Evolutionary conservation across 2,329 filamentous ascomycete species (phyloP).

Genomic region (Sclerotinia subarctica): DNA sequence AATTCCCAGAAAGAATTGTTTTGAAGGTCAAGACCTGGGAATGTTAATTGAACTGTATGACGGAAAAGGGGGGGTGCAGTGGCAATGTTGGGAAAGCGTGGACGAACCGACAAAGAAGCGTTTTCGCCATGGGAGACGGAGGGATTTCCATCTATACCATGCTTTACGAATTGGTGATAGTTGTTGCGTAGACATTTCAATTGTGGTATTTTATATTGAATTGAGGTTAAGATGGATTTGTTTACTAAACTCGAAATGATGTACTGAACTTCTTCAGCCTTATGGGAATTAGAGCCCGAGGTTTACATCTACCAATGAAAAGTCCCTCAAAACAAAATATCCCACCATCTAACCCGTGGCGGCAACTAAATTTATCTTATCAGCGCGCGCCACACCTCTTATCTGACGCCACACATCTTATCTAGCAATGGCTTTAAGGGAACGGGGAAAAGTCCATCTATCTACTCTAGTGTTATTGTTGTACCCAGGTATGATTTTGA

Average conservation of each 20-base stretch:
- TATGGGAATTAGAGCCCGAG: neutral
- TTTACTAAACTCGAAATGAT: neutral
- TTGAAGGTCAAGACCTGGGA: slow-evolving; percentile 58
- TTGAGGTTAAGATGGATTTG: neutral
- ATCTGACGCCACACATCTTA: neutral
- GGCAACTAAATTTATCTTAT: slow-evolving; percentile 2
- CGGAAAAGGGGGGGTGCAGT: neutral
- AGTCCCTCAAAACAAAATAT: neutral
- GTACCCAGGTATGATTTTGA: too few relatives aligned
- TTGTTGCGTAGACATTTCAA: slow-evolving; percentile 29
- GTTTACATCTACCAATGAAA: slow-evolving; percentile 5
- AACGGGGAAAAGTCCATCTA: too few relatives aligned
- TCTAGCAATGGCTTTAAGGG: neutral
- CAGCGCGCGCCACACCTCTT: neutral
- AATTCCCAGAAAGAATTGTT: slow-evolving; percentile 71
- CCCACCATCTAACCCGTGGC: neutral
- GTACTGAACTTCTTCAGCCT: slow-evolving; percentile 4
- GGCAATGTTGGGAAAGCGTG: slow-evolving; percentile 4
- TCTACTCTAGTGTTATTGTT: too few relatives aligned
- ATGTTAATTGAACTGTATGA: neutral
- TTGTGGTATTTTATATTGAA: neutral
- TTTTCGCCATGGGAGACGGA: slow-evolving; percentile 62
- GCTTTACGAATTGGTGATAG: slow-evolving; percentile 31
- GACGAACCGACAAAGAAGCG: slow-evolving; percentile 56
- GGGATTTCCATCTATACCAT: slow-evolving; percentile 61